Base-by-base conservation (phyloP, 1,139 yeast species). In the Hansenula anomala region DNA sequence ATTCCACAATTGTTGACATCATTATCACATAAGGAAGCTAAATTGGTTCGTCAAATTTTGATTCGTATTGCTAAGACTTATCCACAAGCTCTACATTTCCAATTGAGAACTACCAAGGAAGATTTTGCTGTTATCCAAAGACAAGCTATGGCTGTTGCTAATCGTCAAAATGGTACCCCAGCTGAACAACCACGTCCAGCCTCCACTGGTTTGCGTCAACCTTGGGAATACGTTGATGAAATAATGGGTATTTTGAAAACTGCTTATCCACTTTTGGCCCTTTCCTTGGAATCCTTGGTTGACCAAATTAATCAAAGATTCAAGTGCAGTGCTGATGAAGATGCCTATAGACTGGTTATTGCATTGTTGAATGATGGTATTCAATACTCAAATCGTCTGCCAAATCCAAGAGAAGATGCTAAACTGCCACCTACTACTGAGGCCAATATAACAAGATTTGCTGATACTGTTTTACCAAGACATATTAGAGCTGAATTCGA, bases 31-130 rank as follows among this genome's bases (percentile, higher is more conserved):
- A 83, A 80, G 52, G 98, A 94, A 59, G 97, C 96, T 0, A 74
- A 80, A 41, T 71, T 88, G 59, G 96, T 92, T 2, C 80, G 95
- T 46, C 92, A 83, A 54, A 84, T 94, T 36, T 73, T 94, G 58
- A 83, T 89, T 36, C 75, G 95, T 53, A 92, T 94, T 56, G 98
- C 98, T 1, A 92, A 92, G 67, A 82, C 89, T 38, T 94, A 86
- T 62, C 99, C 99, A 3, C 99, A 94, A 63, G 96, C 98, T 0
- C 71, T 94, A 43, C 97, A 92, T 57, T 92, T 89, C 79, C 97
- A 90, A 56, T 72, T 94, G 55, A 73, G 98, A 48, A 94, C 98
- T 0, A 87, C 97, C 0, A 85, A 85, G 56, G 99, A 92, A 58
- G 98, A 94, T 54, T 87, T 83, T 61, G 82, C 90, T 4, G 89